Base-by-base conservation (phyloP, 2,329 filamentous ascomycete species). In the Juglanconis sp. region DNA sequence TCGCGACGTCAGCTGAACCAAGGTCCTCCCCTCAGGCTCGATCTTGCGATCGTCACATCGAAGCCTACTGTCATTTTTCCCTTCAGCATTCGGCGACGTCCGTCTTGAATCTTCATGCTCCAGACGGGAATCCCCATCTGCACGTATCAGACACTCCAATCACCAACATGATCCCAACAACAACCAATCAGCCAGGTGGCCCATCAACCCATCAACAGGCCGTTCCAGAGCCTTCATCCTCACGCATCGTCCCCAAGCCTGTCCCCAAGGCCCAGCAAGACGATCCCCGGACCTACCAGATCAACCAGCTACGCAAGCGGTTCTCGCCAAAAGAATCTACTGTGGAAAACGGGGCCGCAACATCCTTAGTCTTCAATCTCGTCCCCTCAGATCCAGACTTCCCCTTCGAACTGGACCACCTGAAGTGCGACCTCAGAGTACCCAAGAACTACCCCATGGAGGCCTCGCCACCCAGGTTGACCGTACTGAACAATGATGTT, bases 361-460 rank as follows among this genome's bases (percentile, higher is more conserved):
- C 83, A 0, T 79, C 82, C 15, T 73, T 93, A 44, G 74, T 78
- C 9, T 90, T 94, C 72, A 84, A 79, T 55, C 75, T 95, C 63
- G 76, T 75, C 11, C 91, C 91, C 5, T 92, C 90, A 5, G 91
- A 95, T 70, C 91, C 91, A 0, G 91, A 95, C 69, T 94, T 95
- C 68, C 89, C 91, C 1, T 94, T 91, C 72, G 89, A 92, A 63
- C 77, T 94, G 69, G 81, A 86, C 32, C 77, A 82, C 44, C 77
- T 95, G 36, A 80, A 89, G 46, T 93, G 89, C 70, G 79, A 85
- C 48, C 75, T 95, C 42, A 80, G 77, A 54, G 79, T 95, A 24
- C 90, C 91, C 1, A 70, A 69, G 9, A 73, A 73, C 17, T 94
- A 90, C 72, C 90, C 90, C 17, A 73, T 75, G 44, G 60, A 59